Evolutionary conservation across 2,329 filamentous ascomycete genomes (phyloP).

Genomic region (Apiospora phragmitis): DNA sequence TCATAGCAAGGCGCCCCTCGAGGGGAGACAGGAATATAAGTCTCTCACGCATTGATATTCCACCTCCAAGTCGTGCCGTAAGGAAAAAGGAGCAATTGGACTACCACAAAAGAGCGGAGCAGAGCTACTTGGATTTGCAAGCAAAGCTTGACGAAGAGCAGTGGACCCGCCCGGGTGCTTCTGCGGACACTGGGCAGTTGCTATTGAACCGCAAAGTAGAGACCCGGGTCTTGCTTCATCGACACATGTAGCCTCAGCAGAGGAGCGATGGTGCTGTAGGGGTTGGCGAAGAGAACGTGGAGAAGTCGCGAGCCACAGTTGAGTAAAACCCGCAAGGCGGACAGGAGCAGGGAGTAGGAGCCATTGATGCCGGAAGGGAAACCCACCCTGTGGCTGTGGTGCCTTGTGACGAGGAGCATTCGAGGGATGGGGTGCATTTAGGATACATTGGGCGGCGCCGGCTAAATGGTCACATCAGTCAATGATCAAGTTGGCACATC

Average conservation of each 20-base stretch:
- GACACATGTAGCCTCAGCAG: background rate
- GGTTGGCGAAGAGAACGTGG: background rate
- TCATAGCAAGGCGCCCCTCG: background rate
- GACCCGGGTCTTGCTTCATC: background rate
- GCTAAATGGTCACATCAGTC: too few relatives aligned
- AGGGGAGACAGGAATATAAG: background rate
- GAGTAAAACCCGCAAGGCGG: background rate
- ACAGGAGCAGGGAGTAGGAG: background rate
- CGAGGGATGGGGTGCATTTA: background rate
- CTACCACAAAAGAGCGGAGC: background rate
- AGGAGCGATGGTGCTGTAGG: background rate
- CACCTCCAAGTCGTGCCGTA: background rate
- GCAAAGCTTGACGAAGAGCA: background rate
- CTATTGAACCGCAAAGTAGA: background rate
- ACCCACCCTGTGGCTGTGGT: background rate
- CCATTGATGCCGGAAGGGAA: background rate
- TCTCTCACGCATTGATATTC: background rate
- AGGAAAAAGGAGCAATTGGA: background rate
- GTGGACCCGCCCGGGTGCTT: background rate
- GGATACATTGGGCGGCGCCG: background rate
- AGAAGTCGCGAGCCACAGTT: too few relatives aligned
- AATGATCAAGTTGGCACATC: background rate
- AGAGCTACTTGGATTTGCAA: background rate
- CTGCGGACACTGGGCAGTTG: background rate
- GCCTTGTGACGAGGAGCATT: background rate